Base-by-base conservation (phyloP, 768 basidiomycete species). In the Macrolepiota dolichaula region DNA sequence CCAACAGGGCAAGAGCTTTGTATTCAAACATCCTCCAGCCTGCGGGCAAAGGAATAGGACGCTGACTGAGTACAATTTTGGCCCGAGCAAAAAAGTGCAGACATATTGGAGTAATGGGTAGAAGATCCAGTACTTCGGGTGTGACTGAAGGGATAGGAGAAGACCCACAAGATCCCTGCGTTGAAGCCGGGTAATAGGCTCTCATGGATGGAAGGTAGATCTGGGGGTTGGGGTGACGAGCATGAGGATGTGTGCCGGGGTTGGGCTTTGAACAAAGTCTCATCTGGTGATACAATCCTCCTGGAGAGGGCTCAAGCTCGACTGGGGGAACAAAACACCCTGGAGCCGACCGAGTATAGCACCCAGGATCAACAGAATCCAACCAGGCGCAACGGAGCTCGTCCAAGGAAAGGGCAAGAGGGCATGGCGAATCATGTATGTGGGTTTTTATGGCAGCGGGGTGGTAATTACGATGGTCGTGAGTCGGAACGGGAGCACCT, bases 321-420 rank as follows among this genome's bases (percentile, higher is more conserved):
- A 72, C 71, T 22, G 59, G 40, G 32, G 24, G 59, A 2, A 17
- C 19, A 5, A 50, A 24, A 17, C 59, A 51, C 25, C 42, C 51
- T 17, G 32, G 38, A 19, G 40, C 11, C 13, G 52, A 2, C 13
- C 59, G 59, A 36, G 38, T 35, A 40, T 19, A 46, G 17, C 42
- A 51, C 2, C 64, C 66, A 3, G 64, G 57, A 49, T 68, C 71
- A 1, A 66, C 64, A 19, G 85, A 81, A 32, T 78, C 75, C 22
- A 89, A 77, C 86, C 86, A 90, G 44, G 87, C 78, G 52, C 79
- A 71, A 9, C 80, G 74, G 44, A 89, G 76, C 66, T 87, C 87
- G 51, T 87, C 79, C 12, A 85, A 68, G 0, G 81, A 79, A 56
- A 86, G 75, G 19, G 84, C 75, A 35, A 89, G 72, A 7, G 83